phyloP scores from a whole-genome alignment of 495 filamentous ascomycete species.

The Trichoderma reesei region DNA sequence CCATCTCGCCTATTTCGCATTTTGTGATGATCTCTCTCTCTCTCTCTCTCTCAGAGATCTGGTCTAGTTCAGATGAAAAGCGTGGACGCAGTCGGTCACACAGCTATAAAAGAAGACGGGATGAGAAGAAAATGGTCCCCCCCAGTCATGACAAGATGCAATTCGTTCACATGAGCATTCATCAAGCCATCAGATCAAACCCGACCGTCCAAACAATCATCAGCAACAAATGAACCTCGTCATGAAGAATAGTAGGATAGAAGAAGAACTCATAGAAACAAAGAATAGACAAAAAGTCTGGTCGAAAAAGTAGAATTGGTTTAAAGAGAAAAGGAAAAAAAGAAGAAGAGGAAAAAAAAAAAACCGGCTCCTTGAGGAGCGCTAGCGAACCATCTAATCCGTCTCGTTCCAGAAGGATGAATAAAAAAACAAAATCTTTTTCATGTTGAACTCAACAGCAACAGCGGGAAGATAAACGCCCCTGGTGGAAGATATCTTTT shows the following conservation, averaged over 20 bases:
- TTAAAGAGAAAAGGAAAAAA: neutral
- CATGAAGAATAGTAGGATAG: neutral
- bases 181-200: neutral
- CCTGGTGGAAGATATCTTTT: neutral
- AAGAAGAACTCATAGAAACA: neutral
- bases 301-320: no score
- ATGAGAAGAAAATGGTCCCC: neutral
- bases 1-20: neutral
- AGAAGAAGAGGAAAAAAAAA: neutral
- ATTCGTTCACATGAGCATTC: neutral
- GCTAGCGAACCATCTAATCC: constrained; percentile 4
- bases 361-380: constrained; percentile 1
- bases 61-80: neutral
- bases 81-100: neutral
- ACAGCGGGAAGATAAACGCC: neutral
- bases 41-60: neutral
- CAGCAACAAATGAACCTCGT: neutral
- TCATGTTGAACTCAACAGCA: no score
- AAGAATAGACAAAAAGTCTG: no score
- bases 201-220: neutral
- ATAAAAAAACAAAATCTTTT: neutral
- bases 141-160: no score
- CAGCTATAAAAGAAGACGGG: neutral
- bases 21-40: neutral
- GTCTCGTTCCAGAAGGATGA: constrained; percentile 4